Evolutionary conservation across 2,329 filamentous ascomycete genomes (phyloP).

Genomic region (Epichloe brachyelytri): DNA sequence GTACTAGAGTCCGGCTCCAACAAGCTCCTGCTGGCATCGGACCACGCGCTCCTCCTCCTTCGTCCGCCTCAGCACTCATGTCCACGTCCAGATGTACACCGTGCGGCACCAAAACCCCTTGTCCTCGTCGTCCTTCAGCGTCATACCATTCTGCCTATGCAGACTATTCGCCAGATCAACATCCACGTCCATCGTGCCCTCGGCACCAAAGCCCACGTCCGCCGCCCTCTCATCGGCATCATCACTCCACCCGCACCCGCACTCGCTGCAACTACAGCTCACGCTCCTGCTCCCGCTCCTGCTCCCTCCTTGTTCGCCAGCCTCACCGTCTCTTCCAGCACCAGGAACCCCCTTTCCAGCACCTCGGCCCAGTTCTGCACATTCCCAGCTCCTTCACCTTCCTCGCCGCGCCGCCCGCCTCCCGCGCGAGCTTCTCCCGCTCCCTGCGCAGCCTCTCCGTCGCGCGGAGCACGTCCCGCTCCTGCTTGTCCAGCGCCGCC

Average conservation of each 20-base stretch:
- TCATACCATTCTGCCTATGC: slow-evolving; percentile 2
- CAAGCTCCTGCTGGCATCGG: slow-evolving; percentile 25
- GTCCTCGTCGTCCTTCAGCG: slow-evolving; percentile 5
- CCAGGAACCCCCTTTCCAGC: slow-evolving; percentile 54
- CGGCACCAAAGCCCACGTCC: slow-evolving; percentile 2
- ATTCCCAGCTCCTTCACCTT: slow-evolving; percentile 64
- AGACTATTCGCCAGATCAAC: slow-evolving; percentile 4
- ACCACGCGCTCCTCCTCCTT: slow-evolving; percentile 17
- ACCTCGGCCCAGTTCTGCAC: slow-evolving; percentile 84
- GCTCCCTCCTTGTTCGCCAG: slow-evolving; percentile 29
- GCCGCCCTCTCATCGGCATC: slow-evolving; percentile 7
- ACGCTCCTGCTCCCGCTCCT: slow-evolving; percentile 8
- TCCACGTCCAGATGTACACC: slow-evolving; percentile 7
- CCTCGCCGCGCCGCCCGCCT: slow-evolving; percentile 49
- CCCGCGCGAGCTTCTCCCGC: slow-evolving; percentile 49
- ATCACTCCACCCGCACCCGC: slow-evolving; percentile 16
- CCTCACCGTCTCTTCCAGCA: slow-evolving; percentile 51
- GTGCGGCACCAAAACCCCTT: slow-evolving; percentile 8
- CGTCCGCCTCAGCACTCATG: slow-evolving; percentile 13
- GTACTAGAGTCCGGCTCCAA: slow-evolving; percentile 24
- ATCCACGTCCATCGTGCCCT: slow-evolving; percentile 13
- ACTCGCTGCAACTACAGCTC: slow-evolving; percentile 27
- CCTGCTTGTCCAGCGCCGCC: slow-evolving; percentile 51
- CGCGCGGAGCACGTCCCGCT: slow-evolving; percentile 48
- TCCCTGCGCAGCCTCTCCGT: slow-evolving; percentile 49